Base-by-base conservation (phyloP, 345 rosid species). In the Arabis alpina region DNA sequence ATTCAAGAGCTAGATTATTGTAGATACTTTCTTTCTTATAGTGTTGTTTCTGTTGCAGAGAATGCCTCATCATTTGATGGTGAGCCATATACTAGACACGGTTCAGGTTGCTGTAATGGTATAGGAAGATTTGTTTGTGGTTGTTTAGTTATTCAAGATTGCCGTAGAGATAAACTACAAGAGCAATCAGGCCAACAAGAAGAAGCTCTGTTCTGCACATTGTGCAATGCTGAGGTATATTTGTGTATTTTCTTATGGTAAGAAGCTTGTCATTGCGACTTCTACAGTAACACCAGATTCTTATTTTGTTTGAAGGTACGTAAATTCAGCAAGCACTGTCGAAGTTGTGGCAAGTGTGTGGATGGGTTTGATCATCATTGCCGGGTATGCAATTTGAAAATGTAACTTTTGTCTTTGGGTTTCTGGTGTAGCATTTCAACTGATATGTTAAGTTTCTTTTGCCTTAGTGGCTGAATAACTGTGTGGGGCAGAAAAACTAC, bases 281-380 rank as follows among this genome's bases (percentile, higher is more conserved):
- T 55, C 52, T 54, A 64, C 4, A 37, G 57, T 64, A 37, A 27
- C 60, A 28, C 28, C 15, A 2, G 58, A 6, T 56, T 72, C 10
- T 28, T 28, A 3, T 2, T 27, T 27, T 16, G 70, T 52, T 62
- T 52, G 28, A 76, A 91, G 98, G 98, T 93, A 53, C 83, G 87
- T 32, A 87, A 87, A 78, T 87, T 89, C 67, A 93, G 98, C 88
- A 93, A 91, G 82, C 97, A 93, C 78, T 93, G 98, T 80, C 79
- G 98, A 82, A 91, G 92, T 69, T 93, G 98, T 66, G 87, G 85
- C 79, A 93, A 93, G 71, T 93, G 98, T 53, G 90, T 93, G 48
- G 97, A 91, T 82, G 96, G 94, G 76, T 91, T 93, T 84, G 98
- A 93, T 81, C 98, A 93, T 76, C 97, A 93, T 79, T 93, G 98